Conservation (phyloP, 2,329 filamentous ascomycete genomes). For the Thielaviopsis ethacetica region DNA sequence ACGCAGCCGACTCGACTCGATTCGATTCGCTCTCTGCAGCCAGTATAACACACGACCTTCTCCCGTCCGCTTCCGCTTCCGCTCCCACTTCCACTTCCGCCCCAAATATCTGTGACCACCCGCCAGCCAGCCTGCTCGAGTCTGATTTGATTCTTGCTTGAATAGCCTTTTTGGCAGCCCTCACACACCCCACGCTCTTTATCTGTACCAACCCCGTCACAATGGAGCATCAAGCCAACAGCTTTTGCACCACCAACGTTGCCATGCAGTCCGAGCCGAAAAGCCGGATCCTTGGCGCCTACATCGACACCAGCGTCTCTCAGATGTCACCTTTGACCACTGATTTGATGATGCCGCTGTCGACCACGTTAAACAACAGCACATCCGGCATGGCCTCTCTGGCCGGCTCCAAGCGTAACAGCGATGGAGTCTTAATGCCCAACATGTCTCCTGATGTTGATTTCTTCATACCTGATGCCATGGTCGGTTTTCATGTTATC, state of each 20-base stretch:
- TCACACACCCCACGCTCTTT: not conserved
- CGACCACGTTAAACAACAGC: not conserved
- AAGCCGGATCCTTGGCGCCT: not conserved
- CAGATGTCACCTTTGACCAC: not conserved
- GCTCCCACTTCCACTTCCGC: no score
- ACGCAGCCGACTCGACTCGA: no score
- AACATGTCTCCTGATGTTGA: not conserved
- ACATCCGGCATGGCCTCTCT: not conserved
- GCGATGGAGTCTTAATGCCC: not conserved
- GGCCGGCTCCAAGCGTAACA: conserved; percentile 11
- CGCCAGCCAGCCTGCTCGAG: not conserved
- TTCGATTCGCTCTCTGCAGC: no score
- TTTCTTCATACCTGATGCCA: not conserved
- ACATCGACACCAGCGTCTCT: not conserved
- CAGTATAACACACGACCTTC: no score
- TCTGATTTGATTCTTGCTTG: not conserved
- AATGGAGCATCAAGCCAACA: not conserved
- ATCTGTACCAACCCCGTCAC: not conserved
- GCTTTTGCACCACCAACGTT: not conserved
- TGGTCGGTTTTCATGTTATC: conserved; percentile 2
- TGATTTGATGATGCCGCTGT: conserved; percentile 1
- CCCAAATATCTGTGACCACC: no score
- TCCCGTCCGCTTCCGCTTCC: no score
- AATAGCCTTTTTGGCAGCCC: not conserved
- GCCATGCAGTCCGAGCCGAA: not conserved